These are phyloP conservation scores for Tetraselmis striata DNA, from an alignment of 139 green algal genomes.

Conservation along the genomic window DNA sequence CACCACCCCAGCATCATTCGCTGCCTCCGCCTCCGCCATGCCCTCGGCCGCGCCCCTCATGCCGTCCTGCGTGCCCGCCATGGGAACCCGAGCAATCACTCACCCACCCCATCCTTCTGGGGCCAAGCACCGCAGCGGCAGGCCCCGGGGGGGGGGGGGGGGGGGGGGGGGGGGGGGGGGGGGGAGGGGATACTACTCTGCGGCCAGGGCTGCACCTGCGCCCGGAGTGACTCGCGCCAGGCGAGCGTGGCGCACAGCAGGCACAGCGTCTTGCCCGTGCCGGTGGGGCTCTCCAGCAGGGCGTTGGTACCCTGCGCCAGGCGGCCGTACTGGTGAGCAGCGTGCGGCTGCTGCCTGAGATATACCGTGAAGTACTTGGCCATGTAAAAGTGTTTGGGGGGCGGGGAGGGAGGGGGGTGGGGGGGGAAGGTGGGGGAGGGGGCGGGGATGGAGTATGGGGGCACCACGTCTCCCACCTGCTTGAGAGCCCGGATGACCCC, in stretches of 20 bases:
- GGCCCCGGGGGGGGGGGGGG: too few species aligned
- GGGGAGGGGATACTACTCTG: too few species aligned
- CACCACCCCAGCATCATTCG: constrained; percentile 6
- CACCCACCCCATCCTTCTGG: too few species aligned
- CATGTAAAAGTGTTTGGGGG: background rate
- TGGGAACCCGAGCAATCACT: too few species aligned
- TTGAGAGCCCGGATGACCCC: constrained; percentile 83
- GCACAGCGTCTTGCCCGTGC: constrained; percentile 96
- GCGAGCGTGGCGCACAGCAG: constrained; percentile 90
- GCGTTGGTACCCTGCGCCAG: constrained; percentile 63
- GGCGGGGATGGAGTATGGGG: too few species aligned
- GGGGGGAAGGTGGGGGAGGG: too few species aligned
- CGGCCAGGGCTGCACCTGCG: background rate
- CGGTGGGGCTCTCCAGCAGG: constrained; percentile 90
- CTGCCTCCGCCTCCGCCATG: constrained; percentile 31
- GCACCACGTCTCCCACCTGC: constrained; percentile 34
- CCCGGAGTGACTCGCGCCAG: constrained; percentile 56
- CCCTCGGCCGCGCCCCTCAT: too few species aligned
- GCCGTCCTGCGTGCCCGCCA: too few species aligned
- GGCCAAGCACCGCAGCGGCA: too few species aligned
- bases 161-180: too few species aligned
- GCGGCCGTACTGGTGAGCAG: background rate
- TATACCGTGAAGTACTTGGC: background rate
- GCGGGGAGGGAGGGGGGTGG: too few species aligned
- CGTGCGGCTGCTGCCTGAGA: background rate